Conservation (phyloP, 1,284 basidiomycete species). For the Ustilago trichophora region DNA sequence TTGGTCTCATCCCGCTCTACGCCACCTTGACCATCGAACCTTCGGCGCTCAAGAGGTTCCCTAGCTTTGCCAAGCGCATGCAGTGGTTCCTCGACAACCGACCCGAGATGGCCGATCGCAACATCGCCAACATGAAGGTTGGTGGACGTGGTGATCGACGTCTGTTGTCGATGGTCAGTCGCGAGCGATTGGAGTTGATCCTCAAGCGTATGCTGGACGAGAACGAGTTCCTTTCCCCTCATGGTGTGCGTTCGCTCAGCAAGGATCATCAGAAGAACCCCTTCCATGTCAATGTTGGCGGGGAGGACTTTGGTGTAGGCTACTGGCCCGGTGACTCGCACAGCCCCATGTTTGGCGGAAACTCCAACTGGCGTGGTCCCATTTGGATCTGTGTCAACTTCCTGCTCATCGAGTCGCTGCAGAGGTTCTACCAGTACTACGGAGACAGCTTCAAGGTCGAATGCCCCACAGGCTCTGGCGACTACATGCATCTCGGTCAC, state of each 20-base stretch:
- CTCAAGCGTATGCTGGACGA: constrained; percentile 92
- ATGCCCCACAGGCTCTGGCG: constrained; percentile 92
- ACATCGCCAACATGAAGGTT: constrained; percentile 88
- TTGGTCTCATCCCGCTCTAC: constrained; percentile 94
- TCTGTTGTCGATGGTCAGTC: constrained; percentile 86
- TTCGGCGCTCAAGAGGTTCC: constrained; percentile 84
- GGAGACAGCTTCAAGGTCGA: constrained; percentile 73
- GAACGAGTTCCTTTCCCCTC: constrained; percentile 87
- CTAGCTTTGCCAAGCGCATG: constrained; percentile 96
- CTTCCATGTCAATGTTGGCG: constrained; percentile 92
- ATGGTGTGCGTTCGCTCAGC: constrained; percentile 87
- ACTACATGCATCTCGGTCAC: constrained; percentile 88
- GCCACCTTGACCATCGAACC: constrained; percentile 94
- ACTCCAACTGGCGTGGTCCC: constrained; percentile 87
- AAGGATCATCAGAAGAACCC: constrained; percentile 89
- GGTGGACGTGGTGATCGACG: constrained; percentile 77
- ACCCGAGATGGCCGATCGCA: constrained; percentile 83
- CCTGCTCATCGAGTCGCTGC: constrained; percentile 84
- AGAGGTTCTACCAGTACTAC: constrained; percentile 80
- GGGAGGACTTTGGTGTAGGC: constrained; percentile 86
- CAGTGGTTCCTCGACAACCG: constrained; percentile 98
- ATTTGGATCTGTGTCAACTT: constrained; percentile 93
- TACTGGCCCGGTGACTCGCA: constrained; percentile 98
- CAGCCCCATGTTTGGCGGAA: constrained; percentile 98
- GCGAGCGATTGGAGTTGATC: constrained; percentile 86